Base-by-base conservation (phyloP, 2,329 filamentous ascomycete species). In the Chaetomiaceae sp. region DNA sequence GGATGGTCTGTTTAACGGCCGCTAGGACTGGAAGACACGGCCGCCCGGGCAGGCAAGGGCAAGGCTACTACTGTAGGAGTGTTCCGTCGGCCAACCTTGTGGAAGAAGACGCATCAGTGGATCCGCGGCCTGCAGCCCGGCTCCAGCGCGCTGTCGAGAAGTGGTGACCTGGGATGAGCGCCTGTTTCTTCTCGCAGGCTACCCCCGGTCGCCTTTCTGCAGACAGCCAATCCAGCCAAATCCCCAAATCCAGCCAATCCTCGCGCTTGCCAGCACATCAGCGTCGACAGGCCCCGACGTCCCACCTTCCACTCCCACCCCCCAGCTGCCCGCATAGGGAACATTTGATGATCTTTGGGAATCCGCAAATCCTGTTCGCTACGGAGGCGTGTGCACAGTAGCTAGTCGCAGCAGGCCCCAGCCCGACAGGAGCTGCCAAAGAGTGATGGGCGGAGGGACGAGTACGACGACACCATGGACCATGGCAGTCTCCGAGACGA, bases 221-320 rank as follows among this genome's bases (percentile, higher is more conserved):
- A 44, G 48, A 20, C 34, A 23, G 45, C 20, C 50, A 33, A 37
- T 21, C 25, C 46, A 36, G 27, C 27, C 42, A 23, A 44, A 55
- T 55, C 63, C 58, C 27, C 42, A 23, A 44, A 55, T 55, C 63
- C 58, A 60, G 62, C 67, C 66, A 69, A 65, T 68, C 63, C 66
- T 55, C 57, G 62, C 58, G 61, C 66, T 62, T 61, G 70, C 71
- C 73, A 74, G 70, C 73, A 69, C 72, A 73, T 75, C 73, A 67
- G 75, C 74, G 71, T 69, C 67, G 66, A 66, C 66, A 64, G 63
- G 61, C 67, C 67, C 65, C 63, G 66, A 69, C 67, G 64, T 54
- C 63, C 53, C n/a, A 59, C 57, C 58, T 52, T 33, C 38, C 50
- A 46, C 36, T 32, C 43, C 44, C 23, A 54, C 57, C 41, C 43